Conservation (phyloP, 2,329 filamentous ascomycete species). For the Cryphonectria naterciae region DNA sequence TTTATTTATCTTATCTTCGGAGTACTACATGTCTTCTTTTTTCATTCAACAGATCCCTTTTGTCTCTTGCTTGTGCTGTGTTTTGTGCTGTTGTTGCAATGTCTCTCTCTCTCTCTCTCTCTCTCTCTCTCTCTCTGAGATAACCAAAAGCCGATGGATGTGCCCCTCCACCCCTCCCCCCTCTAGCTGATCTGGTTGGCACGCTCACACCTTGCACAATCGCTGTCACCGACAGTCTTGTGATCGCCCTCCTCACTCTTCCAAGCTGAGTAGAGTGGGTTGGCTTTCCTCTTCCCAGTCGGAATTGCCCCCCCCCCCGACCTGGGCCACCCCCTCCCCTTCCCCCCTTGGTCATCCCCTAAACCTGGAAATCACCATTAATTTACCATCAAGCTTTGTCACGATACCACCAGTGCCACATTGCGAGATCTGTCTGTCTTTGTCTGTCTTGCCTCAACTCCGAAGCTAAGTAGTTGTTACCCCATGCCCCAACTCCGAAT, state of each 20-base stretch:
- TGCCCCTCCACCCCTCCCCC: not conserved
- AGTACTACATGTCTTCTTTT: not conserved
- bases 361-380: conserved; percentile 29
- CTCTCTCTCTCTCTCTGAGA: not conserved
- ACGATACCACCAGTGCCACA: conserved; percentile 13
- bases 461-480: not conserved
- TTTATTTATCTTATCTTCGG: too few species aligned
- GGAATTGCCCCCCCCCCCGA: conserved; percentile 3
- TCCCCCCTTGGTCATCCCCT: conserved; percentile 23
- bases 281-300: conserved; percentile 23
- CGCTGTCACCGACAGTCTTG: conserved; percentile 28
- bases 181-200: conserved; percentile 7
- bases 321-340: not conserved
- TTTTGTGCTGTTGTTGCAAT: not conserved
- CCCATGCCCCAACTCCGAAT: not conserved
- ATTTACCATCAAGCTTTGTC: conserved; percentile 26
- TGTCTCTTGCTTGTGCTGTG: not conserved
- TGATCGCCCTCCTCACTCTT: conserved; percentile 22
- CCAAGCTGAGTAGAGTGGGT: conserved; percentile 26
- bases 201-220: conserved; percentile 8
- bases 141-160: not conserved
- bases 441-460: conserved; percentile 4
- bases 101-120: too few species aligned
- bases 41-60: not conserved
- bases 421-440: not conserved